Conservation (phyloP, 2,329 filamentous ascomycete genomes). For the Trichoderma cornu-damae region DNA sequence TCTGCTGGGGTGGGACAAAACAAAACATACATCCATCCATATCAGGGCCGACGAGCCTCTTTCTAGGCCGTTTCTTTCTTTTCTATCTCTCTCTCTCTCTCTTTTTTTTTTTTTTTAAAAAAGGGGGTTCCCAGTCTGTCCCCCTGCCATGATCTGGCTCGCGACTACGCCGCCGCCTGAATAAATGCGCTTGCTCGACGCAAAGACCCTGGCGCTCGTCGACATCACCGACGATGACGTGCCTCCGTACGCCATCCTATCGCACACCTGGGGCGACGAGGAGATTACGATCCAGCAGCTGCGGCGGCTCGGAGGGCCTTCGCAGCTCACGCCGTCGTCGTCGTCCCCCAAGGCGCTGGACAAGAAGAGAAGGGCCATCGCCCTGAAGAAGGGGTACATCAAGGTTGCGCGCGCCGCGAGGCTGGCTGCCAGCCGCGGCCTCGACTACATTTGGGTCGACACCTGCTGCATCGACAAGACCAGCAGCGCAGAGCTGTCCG, state of each 20-base stretch:
- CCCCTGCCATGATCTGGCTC: too few species aligned
- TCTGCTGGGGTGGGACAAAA: too few species aligned
- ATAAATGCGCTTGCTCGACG: constrained; percentile 15
- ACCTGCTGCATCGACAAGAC: constrained; percentile 25
- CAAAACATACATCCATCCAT: too few species aligned
- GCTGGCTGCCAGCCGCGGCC: constrained; percentile 16
- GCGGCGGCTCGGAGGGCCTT: constrained; percentile 13
- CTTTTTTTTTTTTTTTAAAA: too few species aligned
- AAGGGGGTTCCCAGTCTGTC: too few species aligned
- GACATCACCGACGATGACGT: constrained; percentile 12
- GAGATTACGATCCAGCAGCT: constrained; percentile 27
- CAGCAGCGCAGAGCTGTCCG: not conserved
- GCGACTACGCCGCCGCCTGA: not conserved
- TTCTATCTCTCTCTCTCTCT: too few species aligned
- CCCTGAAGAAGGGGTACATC: constrained; percentile 21
- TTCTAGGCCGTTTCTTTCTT: too few species aligned
- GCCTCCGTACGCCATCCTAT: constrained; percentile 29
- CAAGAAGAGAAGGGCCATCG: constrained; percentile 6
- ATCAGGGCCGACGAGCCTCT: too few species aligned
- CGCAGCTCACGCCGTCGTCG: not conserved
- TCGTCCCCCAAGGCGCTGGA: not conserved
- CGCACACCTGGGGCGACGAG: constrained; percentile 28
- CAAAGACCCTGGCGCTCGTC: constrained; percentile 13
- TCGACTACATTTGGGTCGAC: constrained; percentile 27
- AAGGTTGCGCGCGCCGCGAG: constrained; percentile 22